Evolutionary conservation across 805 yeast species (phyloP).

Genomic region (Saccharomycopsis fodiens): DNA sequence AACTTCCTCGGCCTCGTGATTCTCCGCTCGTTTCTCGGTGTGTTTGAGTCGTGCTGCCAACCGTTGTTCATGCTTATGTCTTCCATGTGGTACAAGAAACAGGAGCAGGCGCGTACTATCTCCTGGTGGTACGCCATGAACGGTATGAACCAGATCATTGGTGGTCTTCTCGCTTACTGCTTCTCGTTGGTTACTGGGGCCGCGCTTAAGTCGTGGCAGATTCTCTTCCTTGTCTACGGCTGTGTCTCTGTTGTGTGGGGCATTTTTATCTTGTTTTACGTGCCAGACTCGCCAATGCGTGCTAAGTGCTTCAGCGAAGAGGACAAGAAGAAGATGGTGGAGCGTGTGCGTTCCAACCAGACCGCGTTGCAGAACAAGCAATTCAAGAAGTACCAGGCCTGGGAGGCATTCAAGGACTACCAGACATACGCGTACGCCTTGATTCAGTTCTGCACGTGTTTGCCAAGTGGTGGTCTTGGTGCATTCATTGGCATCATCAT

Average conservation of each 20-base stretch:
- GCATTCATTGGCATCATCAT: constrained; percentile 28
- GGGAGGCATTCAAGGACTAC: constrained; percentile 24
- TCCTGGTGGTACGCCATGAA: constrained; percentile 27
- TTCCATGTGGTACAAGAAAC: constrained; percentile 28
- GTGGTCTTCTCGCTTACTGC: constrained; percentile 29
- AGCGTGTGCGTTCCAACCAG: constrained; percentile 28
- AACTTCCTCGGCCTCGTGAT: constrained; percentile 40
- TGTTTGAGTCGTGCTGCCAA: constrained; percentile 6
- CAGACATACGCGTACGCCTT: constrained; percentile 25
- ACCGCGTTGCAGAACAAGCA: constrained; percentile 30
- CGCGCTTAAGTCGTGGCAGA: constrained; percentile 25
- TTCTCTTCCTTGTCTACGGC: constrained; percentile 30
- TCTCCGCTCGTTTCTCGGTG: constrained; percentile 40
- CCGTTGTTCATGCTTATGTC: constrained; percentile 13
- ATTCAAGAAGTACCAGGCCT: constrained; percentile 25
- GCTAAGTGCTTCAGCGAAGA: constrained; percentile 30
- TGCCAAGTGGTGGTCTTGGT: constrained; percentile 29
- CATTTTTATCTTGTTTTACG: constrained; percentile 24
- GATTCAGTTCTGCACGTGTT: constrained; percentile 25
- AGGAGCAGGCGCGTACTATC: constrained; percentile 28
- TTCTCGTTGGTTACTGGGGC: constrained; percentile 25
- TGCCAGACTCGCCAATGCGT: constrained; percentile 30
- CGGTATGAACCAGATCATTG: constrained; percentile 27
- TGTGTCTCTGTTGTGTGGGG: constrained; percentile 29
- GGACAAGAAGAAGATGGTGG: constrained; percentile 27